phyloP scores from a whole-genome alignment of 2,329 filamentous ascomycete genomes.

The Pseudogymnoascus sp. region DNA sequence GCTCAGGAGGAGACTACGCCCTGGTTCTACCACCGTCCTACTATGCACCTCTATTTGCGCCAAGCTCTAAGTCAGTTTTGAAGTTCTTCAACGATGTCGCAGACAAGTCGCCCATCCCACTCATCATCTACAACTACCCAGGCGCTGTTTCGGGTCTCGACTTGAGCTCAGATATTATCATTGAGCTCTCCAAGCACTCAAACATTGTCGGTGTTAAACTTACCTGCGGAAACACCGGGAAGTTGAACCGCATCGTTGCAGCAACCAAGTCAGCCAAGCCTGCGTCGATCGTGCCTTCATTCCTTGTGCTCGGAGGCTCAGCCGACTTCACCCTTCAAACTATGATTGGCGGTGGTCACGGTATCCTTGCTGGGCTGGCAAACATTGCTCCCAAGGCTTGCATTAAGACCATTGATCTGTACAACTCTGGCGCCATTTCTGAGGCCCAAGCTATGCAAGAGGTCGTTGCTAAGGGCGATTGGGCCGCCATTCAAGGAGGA shows the following conservation, averaged over 20 bases:
- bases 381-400: slow-evolving; percentile 63
- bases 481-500: slow-evolving; percentile 60
- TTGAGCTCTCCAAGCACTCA: slow-evolving; percentile 67
- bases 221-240: slow-evolving; percentile 73
- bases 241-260: slow-evolving; percentile 47
- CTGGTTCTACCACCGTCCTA: slow-evolving; percentile 61
- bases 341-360: slow-evolving; percentile 60
- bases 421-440: slow-evolving; percentile 47
- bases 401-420: slow-evolving; percentile 52
- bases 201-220: slow-evolving; percentile 89
- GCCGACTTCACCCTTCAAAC: slow-evolving; percentile 68
- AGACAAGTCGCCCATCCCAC: slow-evolving; percentile 62
- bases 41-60: slow-evolving; percentile 50
- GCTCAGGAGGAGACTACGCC: slow-evolving; percentile 57
- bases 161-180: slow-evolving; percentile 80
- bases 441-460: slow-evolving; percentile 58
- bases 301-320: slow-evolving; percentile 64
- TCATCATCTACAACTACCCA: slow-evolving; percentile 87
- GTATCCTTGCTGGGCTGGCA: slow-evolving; percentile 62
- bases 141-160: slow-evolving; percentile 81
- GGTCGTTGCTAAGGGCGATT: slow-evolving; percentile 58
- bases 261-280: slow-evolving; percentile 47
- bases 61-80: slow-evolving; percentile 46
- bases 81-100: slow-evolving; percentile 54
- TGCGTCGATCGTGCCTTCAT: slow-evolving; percentile 45